Evolutionary conservation across 805 yeast species (phyloP), one percentile per base, ranked within the genome.

Genomic region (Pichia deserticola): DNA sequence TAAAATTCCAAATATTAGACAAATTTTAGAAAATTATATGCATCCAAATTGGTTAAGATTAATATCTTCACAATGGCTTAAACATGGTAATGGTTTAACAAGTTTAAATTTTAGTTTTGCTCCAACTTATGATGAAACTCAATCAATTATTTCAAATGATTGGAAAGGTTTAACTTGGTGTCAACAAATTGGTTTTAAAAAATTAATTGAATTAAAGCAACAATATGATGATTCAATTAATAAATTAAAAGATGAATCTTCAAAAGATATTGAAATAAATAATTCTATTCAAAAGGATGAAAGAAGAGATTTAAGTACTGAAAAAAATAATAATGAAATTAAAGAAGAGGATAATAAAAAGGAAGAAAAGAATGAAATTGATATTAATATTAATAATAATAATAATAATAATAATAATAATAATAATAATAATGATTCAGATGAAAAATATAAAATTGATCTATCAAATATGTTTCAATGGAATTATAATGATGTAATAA

Each of bases 1-100:
- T 10, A 54, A 50, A 30, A 36, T 49, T 28, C 59, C 52, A 42
- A 55, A 47, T 34, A 35, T 46, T 33, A 56, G 40, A 20, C 52
- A 43, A 27, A 72, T 84, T 47, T 64, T 83, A 58, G 66, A 71
- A 40, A 74, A 72, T 47, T 76, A 77, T 56, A 63, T 78, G 51
- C 84, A 80, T 62, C 84, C 84, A 32, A 78, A 79, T 53, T 80
- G 85, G 84, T 75, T 76, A 52, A 75, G 81, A 6, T 63, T 86
- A 45, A 82, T 89, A 10, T 72, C 82, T 5, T 75, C 87, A 1
- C 74, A 74, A 43, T 86, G 92, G 90, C 64, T 85, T 27, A 74
- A 76, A 46, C 75, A 62, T 44, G 68, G 68, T 5, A 48, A 49
- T 8, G 57, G 56, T 33, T 72, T 72, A 12, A 72, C 68, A 47